phyloP scores from a whole-genome alignment of 2,329 filamentous ascomycete genomes.

The Clonostachys rosea region DNA sequence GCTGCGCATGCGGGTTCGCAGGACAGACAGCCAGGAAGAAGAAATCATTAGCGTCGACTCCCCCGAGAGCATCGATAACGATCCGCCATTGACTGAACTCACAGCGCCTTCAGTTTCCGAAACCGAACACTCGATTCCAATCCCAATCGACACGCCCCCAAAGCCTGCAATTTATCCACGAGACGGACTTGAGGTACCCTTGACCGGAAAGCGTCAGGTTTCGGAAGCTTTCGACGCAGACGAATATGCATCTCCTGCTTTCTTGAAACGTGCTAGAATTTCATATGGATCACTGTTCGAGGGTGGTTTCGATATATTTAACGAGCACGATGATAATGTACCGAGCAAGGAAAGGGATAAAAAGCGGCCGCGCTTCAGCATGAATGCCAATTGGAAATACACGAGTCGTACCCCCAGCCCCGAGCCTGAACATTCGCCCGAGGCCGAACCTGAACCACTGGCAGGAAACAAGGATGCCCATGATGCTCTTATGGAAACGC shows the following conservation, averaged over 20 bases:
- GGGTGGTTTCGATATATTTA: slow-evolving; percentile 62
- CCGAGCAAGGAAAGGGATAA: slow-evolving; percentile 21
- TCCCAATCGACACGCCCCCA: neutral
- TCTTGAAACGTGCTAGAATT: slow-evolving; percentile 65
- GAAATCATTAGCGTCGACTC: slow-evolving; percentile 48
- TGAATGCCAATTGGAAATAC: slow-evolving; percentile 70
- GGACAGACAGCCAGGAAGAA: slow-evolving; percentile 37
- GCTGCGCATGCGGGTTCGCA: slow-evolving; percentile 36
- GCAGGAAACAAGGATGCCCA: slow-evolving; percentile 5
- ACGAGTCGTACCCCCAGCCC: slow-evolving; percentile 68
- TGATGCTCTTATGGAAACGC: too few species aligned
- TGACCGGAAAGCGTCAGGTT: slow-evolving; percentile 24
- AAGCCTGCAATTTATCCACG: neutral
- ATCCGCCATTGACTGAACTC: slow-evolving; percentile 8
- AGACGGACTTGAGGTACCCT: neutral
- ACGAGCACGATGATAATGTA: slow-evolving; percentile 52
- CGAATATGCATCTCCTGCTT: slow-evolving; percentile 74
- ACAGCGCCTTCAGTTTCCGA: slow-evolving; percentile 3
- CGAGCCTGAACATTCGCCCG: slow-evolving; percentile 35
- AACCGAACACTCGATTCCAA: neutral
- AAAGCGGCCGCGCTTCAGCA: slow-evolving; percentile 58
- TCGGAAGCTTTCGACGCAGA: slow-evolving; percentile 30
- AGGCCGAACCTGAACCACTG: slow-evolving; percentile 8
- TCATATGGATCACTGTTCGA: slow-evolving; percentile 67
- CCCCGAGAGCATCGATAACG: slow-evolving; percentile 36